Percentiles rank a stretch among this genome's conserved stretches.
phyloP scores from a whole-genome alignment of 2,329 filamentous ascomycete species.

The Colletotrichum kahawae region DNA sequence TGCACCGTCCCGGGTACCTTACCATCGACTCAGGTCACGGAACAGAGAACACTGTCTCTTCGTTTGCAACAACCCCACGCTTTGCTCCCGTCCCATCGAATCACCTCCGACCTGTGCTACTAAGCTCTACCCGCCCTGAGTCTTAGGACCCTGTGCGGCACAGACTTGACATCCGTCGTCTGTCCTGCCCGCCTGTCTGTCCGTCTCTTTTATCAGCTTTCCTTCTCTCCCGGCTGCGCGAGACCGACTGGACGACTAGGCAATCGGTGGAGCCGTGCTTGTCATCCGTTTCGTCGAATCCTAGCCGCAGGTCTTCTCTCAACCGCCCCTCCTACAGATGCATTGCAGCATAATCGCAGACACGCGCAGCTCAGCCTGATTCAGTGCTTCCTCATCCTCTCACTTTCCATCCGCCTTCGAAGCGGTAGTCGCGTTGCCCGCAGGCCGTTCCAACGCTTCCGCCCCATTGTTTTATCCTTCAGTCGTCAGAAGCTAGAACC shows the following conservation, averaged over 20 bases:
- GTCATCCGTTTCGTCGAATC: constrained; percentile 18
- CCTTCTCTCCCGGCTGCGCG: neutral
- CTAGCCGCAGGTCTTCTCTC: constrained; percentile 16
- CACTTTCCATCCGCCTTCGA: neutral
- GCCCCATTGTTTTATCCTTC: constrained; percentile 15
- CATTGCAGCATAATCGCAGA: constrained; percentile 15
- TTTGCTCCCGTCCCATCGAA: neutral
- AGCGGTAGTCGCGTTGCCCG: constrained; percentile 9
- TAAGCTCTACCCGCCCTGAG: neutral
- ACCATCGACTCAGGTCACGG: neutral
- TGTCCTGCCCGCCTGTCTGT: neutral
- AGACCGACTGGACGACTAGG: neutral
- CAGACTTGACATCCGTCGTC: neutral
- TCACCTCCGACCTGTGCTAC: neutral
- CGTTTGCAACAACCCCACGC: neutral
- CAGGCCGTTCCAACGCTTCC: neutral
- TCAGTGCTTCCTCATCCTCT: neutral
- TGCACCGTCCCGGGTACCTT: neutral
- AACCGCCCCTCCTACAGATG: constrained; percentile 15
- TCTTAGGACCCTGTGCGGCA: neutral
- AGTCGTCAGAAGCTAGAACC: neutral
- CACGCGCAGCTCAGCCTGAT: constrained; percentile 18
- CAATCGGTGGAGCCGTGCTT: constrained; percentile 12
- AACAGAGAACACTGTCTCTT: neutral
- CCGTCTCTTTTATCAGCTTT: neutral